Base-by-base conservation (phyloP, 345 rosid species). In the Ceriops tagal region DNA sequence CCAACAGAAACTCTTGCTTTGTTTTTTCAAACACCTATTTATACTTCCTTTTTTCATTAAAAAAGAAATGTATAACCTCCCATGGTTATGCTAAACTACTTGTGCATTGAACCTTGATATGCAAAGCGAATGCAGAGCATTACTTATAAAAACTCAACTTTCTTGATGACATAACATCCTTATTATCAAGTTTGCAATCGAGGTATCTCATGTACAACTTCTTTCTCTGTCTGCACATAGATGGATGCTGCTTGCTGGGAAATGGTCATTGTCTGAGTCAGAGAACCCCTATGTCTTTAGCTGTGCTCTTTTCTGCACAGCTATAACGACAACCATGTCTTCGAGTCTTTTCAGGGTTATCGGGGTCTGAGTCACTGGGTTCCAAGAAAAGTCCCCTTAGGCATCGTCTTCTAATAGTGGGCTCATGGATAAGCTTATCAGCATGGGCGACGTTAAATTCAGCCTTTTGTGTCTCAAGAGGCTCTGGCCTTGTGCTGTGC, bases 381-480 rank as follows among this genome's bases (percentile, higher is more conserved):
- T 91, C 99, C 61, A 88, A 60, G 57, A 89, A 76, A 66, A 89
- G 84, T 59, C 93, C 99, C 82, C 96, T 77, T 28, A 91, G 84
- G 83, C 96, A 84, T 70, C 91, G 75, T 68, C 96, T 79, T 78
- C 86, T 82, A 55, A 89, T 69, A 21, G 76, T 82, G 21, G 96
- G 91, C 63, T 83, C 84, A 73, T 84, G 68, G 62, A 67, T 84
- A 20, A 74, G 83, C 81, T 80, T 89, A 81, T 85, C 79, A 5
- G 87, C 80, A 0, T 79, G 82, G 47, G 83, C 77, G 70, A 76
- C 39, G 24, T 68, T 69, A 31, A 79, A 69, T 60, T 80, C 80
- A 30, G 75, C 79, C 76, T 69, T 84, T 73, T 9, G 73, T 26
- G 83, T 61, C 64, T 75, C 82, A 2, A 67, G 9, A 63, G 69